Base-by-base conservation (phyloP, 2,329 filamentous ascomycete genomes). In the Endoconidiophora laricicola region DNA sequence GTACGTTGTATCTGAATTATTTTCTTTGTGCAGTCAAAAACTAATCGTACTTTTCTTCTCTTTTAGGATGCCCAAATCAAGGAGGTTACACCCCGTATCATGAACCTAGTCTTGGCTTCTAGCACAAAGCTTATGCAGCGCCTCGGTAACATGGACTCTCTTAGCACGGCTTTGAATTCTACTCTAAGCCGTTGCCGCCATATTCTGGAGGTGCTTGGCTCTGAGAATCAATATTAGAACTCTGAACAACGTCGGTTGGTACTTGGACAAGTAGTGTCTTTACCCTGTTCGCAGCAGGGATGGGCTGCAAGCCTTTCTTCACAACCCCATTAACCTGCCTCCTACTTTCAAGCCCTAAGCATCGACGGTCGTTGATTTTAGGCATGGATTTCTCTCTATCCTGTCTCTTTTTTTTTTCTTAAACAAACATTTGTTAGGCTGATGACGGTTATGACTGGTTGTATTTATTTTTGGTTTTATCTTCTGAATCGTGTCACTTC, bases 21-120 rank as follows among this genome's bases (percentile, higher is more conserved):
- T 18, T 37, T 26, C 24, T 33, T 6, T 23, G 7, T 40, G 10
- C 16, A 18, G 16, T 29, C 22, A 14, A 10, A 24, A 6, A 12
- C 2, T 45, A 9, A 20, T 40, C 9, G 20, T 9, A 24, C 2
- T 1, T 7, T 42, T n/a, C 18, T 29, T 52, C 41, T 44, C 36
- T 16, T 41, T n/a, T 58, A 76, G 72, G 72, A 76, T 50, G 64
- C 69, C 20, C 70, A 75, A 62, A 67, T 74, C 50, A 68, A 69
- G 51, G 70, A 71, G 22, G 71, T 77, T 37, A 69, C 74, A 33
- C 73, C 74, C 23, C 73, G 70, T 57, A 74, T 78, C 56, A 75
- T 78, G 66, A 62, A 63, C 42, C 69, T 73, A 38, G 67, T 76
- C 56, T 66, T 72, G 55, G 63, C 67, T 47, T 68, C 71, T 38